phyloP scores from a whole-genome alignment of 257 asterid genomes.

The Solanum sitiens region DNA sequence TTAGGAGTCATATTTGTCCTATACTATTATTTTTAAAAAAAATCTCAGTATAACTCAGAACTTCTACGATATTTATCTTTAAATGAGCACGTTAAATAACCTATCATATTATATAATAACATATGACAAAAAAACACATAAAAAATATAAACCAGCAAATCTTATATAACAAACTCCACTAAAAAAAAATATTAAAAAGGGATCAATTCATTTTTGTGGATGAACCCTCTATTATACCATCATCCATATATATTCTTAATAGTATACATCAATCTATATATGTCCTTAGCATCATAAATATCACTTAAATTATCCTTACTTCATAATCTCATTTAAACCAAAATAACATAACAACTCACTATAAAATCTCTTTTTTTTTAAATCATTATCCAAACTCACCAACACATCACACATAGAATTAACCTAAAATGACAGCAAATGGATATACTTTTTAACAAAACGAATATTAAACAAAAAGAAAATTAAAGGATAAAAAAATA shows the following conservation, averaged over 20 bases:
- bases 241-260: neutral
- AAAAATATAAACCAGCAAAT: too few relatives aligned
- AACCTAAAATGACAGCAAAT: neutral
- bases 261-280: neutral
- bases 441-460: neutral
- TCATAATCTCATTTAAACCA: neutral
- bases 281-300: neutral
- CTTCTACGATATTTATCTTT: too few relatives aligned
- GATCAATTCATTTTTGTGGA: neutral
- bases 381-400: neutral
- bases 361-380: too few relatives aligned
- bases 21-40: too few relatives aligned
- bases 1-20: neutral
- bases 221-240: neutral
- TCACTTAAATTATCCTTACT: neutral
- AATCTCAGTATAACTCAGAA: too few relatives aligned
- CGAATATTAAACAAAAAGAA: neutral
- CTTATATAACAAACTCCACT: neutral
- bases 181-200: too few relatives aligned
- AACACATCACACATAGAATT: neutral
- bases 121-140: too few relatives aligned
- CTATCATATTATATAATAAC: too few relatives aligned
- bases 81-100: too few relatives aligned
- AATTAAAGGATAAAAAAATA: neutral
- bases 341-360: neutral